These are phyloP conservation scores for Chernovozyma sophiae-reginae DNA, from an alignment of 1,139 yeast species.

Conservation along the genomic window DNA sequence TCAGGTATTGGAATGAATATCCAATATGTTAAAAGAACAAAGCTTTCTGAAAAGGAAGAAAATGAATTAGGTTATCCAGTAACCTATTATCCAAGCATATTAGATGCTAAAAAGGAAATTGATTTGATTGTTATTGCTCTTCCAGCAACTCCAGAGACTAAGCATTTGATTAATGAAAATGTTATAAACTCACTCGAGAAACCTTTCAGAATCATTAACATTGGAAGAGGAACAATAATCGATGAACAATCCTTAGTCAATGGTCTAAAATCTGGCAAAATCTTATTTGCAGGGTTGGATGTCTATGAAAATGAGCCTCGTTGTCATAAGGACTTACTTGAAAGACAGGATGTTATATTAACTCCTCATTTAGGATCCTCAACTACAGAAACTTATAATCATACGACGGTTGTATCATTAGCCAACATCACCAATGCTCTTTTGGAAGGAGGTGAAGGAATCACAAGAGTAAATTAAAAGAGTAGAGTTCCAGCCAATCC, in stretches of 20 bases:
- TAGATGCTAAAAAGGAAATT: constrained; percentile 22
- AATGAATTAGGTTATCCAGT: constrained; percentile 41
- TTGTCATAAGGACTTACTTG: constrained; percentile 48
- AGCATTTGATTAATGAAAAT: constrained; percentile 48
- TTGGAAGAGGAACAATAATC: constrained; percentile 71
- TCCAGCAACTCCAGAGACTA: constrained; percentile 61
- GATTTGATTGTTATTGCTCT: constrained; percentile 66
- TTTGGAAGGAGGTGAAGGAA: constrained; percentile 27
- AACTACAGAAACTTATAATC: constrained; percentile 47
- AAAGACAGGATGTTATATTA: constrained; percentile 64
- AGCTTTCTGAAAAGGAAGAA: constrained; percentile 36
- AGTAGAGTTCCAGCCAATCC: too few species aligned
- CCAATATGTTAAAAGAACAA: constrained; percentile 56
- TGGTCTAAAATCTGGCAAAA: constrained; percentile 65
- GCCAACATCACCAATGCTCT: constrained; percentile 42
- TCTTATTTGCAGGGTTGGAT: constrained; percentile 74
- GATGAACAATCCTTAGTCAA: constrained; percentile 68
- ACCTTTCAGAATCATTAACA: constrained; percentile 66
- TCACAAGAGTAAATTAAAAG: constrained; percentile 37
- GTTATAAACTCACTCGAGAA: constrained; percentile 44
- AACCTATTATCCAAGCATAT: constrained; percentile 37
- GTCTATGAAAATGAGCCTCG: constrained; percentile 71
- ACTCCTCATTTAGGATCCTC: constrained; percentile 81
- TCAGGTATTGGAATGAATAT: constrained; percentile 62
- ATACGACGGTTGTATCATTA: constrained; percentile 45